phyloP scores from a whole-genome alignment of 1,139 yeast species.

The Kodamaea fungicola region DNA sequence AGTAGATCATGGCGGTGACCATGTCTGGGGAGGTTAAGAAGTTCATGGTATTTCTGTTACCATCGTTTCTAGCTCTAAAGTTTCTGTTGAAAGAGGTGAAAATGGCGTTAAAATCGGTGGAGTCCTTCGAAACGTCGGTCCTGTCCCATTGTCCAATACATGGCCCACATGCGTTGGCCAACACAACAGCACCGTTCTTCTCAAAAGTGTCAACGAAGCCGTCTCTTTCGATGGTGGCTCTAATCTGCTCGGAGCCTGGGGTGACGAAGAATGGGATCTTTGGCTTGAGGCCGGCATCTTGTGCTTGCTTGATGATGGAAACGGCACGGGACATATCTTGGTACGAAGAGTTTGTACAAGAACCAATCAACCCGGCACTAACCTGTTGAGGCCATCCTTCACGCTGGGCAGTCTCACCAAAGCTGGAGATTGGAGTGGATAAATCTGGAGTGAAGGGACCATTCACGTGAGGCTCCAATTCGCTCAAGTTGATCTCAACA shows the following conservation, averaged over 20 bases:
- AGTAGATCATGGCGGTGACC: constrained; percentile 93
- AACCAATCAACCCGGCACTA: constrained; percentile 91
- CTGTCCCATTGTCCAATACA: constrained; percentile 99
- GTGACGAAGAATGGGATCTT: constrained; percentile 90
- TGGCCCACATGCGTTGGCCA: constrained; percentile 98
- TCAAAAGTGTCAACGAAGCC: constrained; percentile 79
- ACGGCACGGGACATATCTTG: constrained; percentile 97
- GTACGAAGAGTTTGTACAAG: constrained; percentile 96
- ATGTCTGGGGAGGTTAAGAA: constrained; percentile 95
- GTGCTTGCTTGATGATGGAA: constrained; percentile 82
- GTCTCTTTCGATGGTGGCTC: constrained; percentile 96
- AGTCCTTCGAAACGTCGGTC: constrained; percentile 57
- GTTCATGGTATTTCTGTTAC: constrained; percentile 95
- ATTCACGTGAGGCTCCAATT: constrained; percentile 84
- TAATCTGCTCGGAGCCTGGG: constrained; percentile 98
- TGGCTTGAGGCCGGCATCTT: constrained; percentile 81
- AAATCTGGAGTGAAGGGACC: constrained; percentile 97
- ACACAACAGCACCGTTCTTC: constrained; percentile 81
- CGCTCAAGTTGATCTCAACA: constrained; percentile 70
- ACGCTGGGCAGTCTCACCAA: constrained; percentile 57
- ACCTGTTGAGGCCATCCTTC: constrained; percentile 81
- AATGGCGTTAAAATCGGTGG: constrained; percentile 72
- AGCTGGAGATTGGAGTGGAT: constrained; percentile 76
- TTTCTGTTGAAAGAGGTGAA: constrained; percentile 96
- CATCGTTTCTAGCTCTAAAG: constrained; percentile 96